These are phyloP conservation scores for Chrysochromulina parva DNA, from an alignment of 78 protist genomes.

Conservation along the genomic window DNA sequence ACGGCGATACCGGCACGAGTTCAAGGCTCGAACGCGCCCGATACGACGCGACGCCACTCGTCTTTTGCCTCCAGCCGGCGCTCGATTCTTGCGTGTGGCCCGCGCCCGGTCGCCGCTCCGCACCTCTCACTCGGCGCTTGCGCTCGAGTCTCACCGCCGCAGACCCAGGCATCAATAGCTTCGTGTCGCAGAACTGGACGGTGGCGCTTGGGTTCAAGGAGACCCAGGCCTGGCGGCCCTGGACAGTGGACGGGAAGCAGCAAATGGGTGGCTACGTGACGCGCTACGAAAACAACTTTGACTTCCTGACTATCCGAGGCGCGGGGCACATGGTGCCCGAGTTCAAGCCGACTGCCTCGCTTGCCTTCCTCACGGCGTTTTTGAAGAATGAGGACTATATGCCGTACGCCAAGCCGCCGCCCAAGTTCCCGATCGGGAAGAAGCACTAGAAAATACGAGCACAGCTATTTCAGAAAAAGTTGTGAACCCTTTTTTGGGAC, in stretches of 20 bases:
- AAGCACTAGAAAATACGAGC: too few species aligned
- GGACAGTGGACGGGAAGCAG: conserved; percentile 29
- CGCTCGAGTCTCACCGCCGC: too few species aligned
- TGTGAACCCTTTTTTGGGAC: too few species aligned
- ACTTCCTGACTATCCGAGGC: conserved; percentile 29
- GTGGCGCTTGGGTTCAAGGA: neutral
- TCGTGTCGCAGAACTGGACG: conserved; percentile 33
- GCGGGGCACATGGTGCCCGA: conserved; percentile 46
- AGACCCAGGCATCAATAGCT: conserved; percentile 16
- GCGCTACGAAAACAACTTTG: neutral
- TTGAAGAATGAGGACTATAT: neutral
- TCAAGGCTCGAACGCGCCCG: too few species aligned
- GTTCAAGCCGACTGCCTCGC: conserved; percentile 15
- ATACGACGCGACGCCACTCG: too few species aligned
- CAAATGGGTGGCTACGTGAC: conserved; percentile 38
- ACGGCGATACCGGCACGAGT: conserved; percentile 7
- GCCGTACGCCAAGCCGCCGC: neutral
- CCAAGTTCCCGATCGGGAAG: too few species aligned
- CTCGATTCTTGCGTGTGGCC: too few species aligned
- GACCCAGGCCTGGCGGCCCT: conserved; percentile 15
- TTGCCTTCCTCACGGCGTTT: conserved; percentile 11
- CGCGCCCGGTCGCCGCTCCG: too few species aligned
- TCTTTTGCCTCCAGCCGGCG: too few species aligned
- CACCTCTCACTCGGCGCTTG: too few species aligned
- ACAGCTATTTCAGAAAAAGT: too few species aligned